Evolutionary conservation across 768 basidiomycete species (phyloP).

Genomic region (Termitomyces sp.): DNA sequence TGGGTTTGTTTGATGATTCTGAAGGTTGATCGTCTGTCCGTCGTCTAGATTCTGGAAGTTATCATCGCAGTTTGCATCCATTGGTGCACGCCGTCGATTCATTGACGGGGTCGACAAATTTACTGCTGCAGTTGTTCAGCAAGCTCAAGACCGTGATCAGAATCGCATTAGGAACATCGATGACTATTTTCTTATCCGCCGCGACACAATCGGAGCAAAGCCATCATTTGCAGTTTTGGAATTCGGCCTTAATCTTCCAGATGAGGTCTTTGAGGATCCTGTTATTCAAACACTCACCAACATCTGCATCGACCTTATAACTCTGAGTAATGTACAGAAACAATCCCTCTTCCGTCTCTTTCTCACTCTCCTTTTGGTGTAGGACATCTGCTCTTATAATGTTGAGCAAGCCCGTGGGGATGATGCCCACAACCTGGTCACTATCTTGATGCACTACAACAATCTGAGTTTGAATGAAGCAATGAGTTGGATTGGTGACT

Average conservation of each 20-base stretch:
- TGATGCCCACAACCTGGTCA: neutral
- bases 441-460: neutral
- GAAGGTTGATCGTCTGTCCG: neutral
- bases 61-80: neutral
- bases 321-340: neutral
- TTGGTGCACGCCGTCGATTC: neutral
- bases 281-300: neutral
- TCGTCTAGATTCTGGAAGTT: neutral
- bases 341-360: too few species aligned
- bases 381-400: neutral
- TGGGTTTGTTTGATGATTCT: neutral
- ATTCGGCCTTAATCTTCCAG: neutral
- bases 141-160: neutral
- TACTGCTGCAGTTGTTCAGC: neutral
- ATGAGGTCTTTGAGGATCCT: neutral
- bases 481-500: neutral
- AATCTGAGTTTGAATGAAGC: neutral
- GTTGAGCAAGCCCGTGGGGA: neutral
- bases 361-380: too few species aligned
- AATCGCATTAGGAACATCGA: neutral
- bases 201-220: neutral
- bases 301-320: neutral
- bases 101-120: neutral
- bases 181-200: neutral
- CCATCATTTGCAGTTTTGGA: neutral